phyloP scores from a whole-genome alignment of 129 eudicot species.

The Flaveria ramosissima region DNA sequence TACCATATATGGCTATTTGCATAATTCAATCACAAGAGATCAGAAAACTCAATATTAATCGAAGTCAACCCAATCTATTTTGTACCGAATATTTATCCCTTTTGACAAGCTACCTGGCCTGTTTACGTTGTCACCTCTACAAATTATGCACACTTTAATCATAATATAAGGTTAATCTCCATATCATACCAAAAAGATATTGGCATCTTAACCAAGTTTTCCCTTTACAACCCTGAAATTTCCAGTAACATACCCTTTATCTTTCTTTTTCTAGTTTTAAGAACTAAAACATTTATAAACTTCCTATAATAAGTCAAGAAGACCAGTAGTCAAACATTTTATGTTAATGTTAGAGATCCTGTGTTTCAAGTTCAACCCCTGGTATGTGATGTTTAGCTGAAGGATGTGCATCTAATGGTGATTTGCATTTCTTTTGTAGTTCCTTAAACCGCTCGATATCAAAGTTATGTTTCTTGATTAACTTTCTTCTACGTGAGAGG shows the following conservation, averaged over 20 bases:
- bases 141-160: not conserved
- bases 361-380: slow-evolving; percentile 49
- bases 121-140: no score
- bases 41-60: no score
- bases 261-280: slow-evolving; percentile 12
- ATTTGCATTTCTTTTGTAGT: slow-evolving; percentile 57
- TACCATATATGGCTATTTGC: no score
- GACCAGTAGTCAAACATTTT: slow-evolving; percentile 20
- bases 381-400: slow-evolving; percentile 37
- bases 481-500: slow-evolving; percentile 74
- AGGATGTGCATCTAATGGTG: slow-evolving; percentile 42
- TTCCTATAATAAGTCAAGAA: not conserved
- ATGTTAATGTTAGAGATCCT: slow-evolving; percentile 49
- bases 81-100: no score
- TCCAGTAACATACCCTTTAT: not conserved
- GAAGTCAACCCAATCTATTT: no score
- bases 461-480: slow-evolving; percentile 62
- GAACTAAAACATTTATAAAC: not conserved
- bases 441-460: slow-evolving; percentile 55
- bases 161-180: not conserved
- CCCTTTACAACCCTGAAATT: slow-evolving; percentile 3
- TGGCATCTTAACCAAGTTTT: slow-evolving; percentile 21
- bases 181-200: slow-evolving; percentile 5
- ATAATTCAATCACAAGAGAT: no score
- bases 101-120: no score